Conservation (phyloP, 192 early-diverging fungal genomes). For the Backusella psychrophila region DNA sequence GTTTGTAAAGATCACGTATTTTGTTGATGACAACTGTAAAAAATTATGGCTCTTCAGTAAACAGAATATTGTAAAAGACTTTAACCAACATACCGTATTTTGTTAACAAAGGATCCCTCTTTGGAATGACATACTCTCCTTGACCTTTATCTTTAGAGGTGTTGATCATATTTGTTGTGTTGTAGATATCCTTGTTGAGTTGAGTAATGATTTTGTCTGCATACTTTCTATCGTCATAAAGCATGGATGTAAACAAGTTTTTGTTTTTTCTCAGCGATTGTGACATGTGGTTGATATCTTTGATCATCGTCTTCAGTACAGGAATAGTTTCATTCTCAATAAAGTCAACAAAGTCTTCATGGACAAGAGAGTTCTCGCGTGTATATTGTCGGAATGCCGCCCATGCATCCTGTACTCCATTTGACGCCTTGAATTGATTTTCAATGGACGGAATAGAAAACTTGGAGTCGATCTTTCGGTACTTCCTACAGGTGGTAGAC, state of each 20-base stretch:
- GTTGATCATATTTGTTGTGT: constrained; percentile 16
- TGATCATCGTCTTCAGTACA: constrained; percentile 32
- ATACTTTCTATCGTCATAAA: constrained; percentile 40
- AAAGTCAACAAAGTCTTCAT: constrained; percentile 13
- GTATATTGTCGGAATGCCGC: constrained; percentile 10
- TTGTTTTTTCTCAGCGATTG: constrained; percentile 36
- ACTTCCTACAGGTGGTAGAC: background rate
- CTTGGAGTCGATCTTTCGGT: constrained; percentile 6
- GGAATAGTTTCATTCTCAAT: constrained; percentile 18
- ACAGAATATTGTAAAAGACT: background rate
- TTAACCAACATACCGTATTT: constrained; percentile 15
- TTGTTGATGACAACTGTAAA: constrained; percentile 16
- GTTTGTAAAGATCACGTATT: constrained; percentile 19
- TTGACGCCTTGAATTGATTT: constrained; percentile 1
- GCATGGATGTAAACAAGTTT: constrained; percentile 25
- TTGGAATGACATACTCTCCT: constrained; percentile 16
- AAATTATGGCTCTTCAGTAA: background rate
- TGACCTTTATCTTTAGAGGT: constrained; percentile 5
- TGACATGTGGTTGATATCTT: constrained; percentile 41
- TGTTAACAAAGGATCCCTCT: constrained; percentile 21
- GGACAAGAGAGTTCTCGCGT: background rate
- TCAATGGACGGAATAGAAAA: constrained; percentile 1
- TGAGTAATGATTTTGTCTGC: constrained; percentile 32
- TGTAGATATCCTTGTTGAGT: constrained; percentile 26
- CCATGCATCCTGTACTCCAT: constrained; percentile 8